Evolutionary conservation across 176 grass and related monocot genomes (phyloP).

Genomic region (Carex parvula): DNA sequence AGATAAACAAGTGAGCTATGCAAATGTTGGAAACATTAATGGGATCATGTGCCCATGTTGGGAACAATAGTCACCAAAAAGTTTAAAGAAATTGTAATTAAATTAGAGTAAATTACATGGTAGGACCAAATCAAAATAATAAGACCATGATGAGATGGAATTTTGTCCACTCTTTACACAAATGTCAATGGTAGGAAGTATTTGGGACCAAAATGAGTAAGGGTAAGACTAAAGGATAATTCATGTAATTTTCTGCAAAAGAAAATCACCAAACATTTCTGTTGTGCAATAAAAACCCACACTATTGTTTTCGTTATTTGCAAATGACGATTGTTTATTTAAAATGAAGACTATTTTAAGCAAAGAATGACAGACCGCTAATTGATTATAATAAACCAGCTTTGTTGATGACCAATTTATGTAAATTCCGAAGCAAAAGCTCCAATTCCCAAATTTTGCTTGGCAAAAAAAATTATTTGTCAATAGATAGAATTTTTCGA

Average conservation of each 20-base stretch:
- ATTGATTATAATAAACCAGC: background rate
- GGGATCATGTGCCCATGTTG: background rate
- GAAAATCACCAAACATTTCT: background rate
- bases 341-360: background rate
- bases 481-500: background rate
- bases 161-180: background rate
- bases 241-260: background rate
- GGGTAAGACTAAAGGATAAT: background rate
- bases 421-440: background rate
- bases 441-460: background rate
- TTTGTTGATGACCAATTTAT: background rate
- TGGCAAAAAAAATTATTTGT: background rate
- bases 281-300: background rate
- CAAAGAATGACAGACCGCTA: background rate
- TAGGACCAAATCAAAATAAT: background rate
- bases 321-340: background rate
- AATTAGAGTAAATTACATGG: background rate
- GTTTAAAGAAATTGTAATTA: background rate
- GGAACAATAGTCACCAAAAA: background rate
- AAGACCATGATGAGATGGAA: background rate
- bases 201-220: background rate
- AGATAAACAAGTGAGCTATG: background rate
- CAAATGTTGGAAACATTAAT: constrained; percentile 1
- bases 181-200: constrained; percentile 1
- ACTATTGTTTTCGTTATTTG: background rate